Evolutionary conservation across 2,329 filamentous ascomycete species (phyloP).

Genomic region (Ascocoryne sarcoides): DNA sequence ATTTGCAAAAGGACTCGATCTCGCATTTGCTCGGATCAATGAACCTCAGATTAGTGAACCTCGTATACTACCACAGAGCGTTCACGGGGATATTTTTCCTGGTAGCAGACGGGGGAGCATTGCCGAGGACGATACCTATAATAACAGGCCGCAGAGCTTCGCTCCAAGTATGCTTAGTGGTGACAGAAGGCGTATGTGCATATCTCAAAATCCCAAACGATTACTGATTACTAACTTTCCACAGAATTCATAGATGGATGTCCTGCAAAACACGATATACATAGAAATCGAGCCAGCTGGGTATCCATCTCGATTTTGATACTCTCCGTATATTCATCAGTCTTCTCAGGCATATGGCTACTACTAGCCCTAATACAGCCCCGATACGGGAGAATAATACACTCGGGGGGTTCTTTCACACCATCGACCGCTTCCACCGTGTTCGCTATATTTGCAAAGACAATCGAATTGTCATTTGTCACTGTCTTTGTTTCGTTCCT

Average conservation of each 20-base stretch:
- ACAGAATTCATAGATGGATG: constrained; percentile 13
- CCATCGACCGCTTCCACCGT: constrained; percentile 59
- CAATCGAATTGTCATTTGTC: constrained; percentile 70
- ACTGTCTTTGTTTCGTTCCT: constrained; percentile 68
- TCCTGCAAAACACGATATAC: constrained; percentile 17
- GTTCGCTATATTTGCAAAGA: constrained; percentile 63
- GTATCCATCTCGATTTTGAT: constrained; percentile 39
- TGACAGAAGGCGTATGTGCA: neutral
- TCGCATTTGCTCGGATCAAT: constrained; percentile 3
- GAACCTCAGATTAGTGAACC: neutral
- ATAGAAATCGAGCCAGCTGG: constrained; percentile 32
- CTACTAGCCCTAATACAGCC: constrained; percentile 53
- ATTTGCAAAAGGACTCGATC: constrained; percentile 2
- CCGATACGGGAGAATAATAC: constrained; percentile 50
- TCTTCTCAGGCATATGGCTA: constrained; percentile 59
- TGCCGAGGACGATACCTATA: too few species aligned
- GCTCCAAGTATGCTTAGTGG: neutral
- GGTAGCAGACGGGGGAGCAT: too few species aligned
- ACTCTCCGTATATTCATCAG: constrained; percentile 53
- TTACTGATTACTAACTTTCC: constrained; percentile 3
- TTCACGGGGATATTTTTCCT: too few species aligned
- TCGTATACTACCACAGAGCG: too few species aligned
- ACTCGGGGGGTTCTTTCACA: constrained; percentile 40
- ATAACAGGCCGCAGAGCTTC: too few species aligned
- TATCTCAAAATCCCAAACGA: constrained; percentile 9